Conservation (phyloP, 169 alveolate genomes). For the Eimeria maxima region DNA sequence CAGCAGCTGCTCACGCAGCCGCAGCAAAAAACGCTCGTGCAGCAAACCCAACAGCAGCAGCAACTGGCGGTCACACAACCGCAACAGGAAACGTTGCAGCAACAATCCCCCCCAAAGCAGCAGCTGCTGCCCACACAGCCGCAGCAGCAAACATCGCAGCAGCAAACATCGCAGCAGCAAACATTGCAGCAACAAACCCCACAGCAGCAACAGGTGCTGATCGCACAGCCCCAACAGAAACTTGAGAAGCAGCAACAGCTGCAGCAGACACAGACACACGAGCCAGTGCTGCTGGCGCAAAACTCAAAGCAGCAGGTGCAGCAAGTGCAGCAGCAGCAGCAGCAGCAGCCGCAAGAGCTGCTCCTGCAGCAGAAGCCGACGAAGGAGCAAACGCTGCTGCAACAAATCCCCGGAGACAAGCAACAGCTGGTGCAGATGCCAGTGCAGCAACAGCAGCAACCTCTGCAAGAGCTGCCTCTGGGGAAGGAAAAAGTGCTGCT, state of each 20-base stretch:
- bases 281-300: not conserved
- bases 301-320: not conserved
- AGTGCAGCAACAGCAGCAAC: constrained; percentile 12
- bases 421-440: not conserved
- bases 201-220: not conserved
- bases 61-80: not conserved
- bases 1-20: not conserved
- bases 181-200: not conserved
- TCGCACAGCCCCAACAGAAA: not conserved
- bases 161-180: too few relatives aligned
- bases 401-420: not conserved
- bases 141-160: not conserved
- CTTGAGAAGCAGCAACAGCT: not conserved
- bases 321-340: constrained; percentile 38
- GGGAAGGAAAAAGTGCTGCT: not conserved
- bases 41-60: not conserved
- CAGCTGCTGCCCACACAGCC: not conserved
- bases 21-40: not conserved
- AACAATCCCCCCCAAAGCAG: not conserved
- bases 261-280: not conserved
- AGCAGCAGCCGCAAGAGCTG: not conserved
- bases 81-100: not conserved
- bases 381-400: not conserved
- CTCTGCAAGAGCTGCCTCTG: not conserved
- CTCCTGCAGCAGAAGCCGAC: not conserved